These are phyloP conservation scores for Marchantia polymorpha DNA, from an alignment of 225 moss, liverwort and hornwort genomes.

Conservation along the genomic window DNA sequence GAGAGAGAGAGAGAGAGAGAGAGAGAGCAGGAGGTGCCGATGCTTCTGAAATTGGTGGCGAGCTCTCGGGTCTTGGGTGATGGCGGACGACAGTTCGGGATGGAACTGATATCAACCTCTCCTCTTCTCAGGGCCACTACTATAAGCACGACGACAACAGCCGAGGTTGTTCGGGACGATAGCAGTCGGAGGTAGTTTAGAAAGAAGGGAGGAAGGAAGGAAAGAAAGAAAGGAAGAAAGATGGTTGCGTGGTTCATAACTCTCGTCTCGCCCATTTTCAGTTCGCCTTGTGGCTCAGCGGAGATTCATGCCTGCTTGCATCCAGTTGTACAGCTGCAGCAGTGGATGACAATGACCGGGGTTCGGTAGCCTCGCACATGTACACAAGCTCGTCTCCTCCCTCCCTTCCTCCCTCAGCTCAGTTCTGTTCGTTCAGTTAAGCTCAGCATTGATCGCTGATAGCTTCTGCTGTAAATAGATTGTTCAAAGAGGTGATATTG, in stretches of 20 bases:
- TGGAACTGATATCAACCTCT: not conserved
- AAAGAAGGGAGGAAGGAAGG: not conserved
- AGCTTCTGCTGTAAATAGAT: too few relatives aligned
- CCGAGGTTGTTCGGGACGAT: not conserved
- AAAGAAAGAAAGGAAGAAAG: not conserved
- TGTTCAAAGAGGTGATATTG: not conserved
- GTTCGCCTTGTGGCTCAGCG: not conserved
- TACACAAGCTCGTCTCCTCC: too few relatives aligned
- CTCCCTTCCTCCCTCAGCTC: not conserved
- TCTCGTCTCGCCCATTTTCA: not conserved
- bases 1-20: not conserved
- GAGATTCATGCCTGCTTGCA: not conserved
- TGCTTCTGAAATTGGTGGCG: not conserved
- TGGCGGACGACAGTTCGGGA: not conserved
- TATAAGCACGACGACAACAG: not conserved
- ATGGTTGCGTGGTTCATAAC: not conserved
- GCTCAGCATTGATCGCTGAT: not conserved
- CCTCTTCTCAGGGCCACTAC: not conserved
- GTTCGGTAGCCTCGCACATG: too few relatives aligned
- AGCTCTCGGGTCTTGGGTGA: not conserved
- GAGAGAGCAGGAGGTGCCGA: constrained; percentile 1
- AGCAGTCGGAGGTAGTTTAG: not conserved
- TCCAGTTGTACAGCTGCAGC: too few relatives aligned
- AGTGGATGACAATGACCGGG: too few relatives aligned
- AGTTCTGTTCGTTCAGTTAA: not conserved